Base-by-base conservation (phyloP, 139 green algal species). In the Eudorina sp. region DNA sequence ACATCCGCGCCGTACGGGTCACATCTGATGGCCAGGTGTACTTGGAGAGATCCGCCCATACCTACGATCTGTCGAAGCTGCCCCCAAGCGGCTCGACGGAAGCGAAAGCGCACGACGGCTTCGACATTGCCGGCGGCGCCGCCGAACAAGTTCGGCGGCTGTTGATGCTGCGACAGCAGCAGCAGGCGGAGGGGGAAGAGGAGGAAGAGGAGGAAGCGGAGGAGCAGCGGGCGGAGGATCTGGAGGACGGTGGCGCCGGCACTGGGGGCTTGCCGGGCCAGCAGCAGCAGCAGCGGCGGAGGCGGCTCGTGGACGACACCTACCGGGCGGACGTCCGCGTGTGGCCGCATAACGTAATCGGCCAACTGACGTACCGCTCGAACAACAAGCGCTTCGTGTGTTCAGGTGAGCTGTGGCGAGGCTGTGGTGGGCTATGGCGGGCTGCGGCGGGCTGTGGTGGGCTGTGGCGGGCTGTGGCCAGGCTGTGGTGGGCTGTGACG, bases 261-360 rank as follows among this genome's bases (percentile, higher is more conserved):
- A n/a, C n/a, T n/a, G n/a, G n/a, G n/a, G n/a, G n/a, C n/a, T n/a
- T n/a, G n/a, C n/a, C n/a, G n/a, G n/a, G 38, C 1, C 62, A 40
- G 62, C 62, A 72, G n/a, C 40, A 46, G 70, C 70, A 21, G 16
- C 70, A 31, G 70, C 74, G 48, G 46, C 75, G 75, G 48, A 48
- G 75, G 48, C 46, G 48, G 75, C 21, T 83, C 21, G 34, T 48
- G 7, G 75, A 83, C 14, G 75, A 83, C 48, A 48, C 29, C n/a
- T 83, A 83, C 48, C 75, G 48, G 13, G 34, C 75, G 0, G 46
- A 83, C 45, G 36, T 46, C 14, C 29, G 45, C 9, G n/a, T 60
- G n/a, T 83, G 75, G 75, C 75, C 75, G 14, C 29, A 51, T 6
- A 68, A 27, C 31, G 48, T 68, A n/a, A 83, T 83, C 48, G 75